Evolutionary conservation across 2,329 filamentous ascomycete species (phyloP), one percentile per base, ranked within the genome.

Genomic region (Aureobasidium subglaciale): DNA sequence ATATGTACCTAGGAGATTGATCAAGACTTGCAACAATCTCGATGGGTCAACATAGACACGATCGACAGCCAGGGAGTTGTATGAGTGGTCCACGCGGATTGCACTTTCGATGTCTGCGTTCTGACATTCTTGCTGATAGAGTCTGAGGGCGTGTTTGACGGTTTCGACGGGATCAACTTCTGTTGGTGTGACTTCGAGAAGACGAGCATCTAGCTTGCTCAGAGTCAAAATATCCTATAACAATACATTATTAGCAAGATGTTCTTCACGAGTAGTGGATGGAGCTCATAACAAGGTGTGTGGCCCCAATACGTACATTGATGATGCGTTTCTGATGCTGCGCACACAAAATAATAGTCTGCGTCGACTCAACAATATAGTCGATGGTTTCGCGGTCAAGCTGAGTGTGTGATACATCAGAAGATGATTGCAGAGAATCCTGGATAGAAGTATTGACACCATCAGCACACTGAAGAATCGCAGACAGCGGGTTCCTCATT

Each of bases 81-180:
- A 85, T 0, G 83, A 84, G 13, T 75, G 63, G 59, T 84, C 80
- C 5, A 86, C 73, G 2, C 75, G 70, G 60, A 86, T 81, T 15
- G 76, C 74, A 57, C 88, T 75, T 18, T 79, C 70, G 49, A 89
- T 86, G 30, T 81, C 78, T 1, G 82, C 79, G 20, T 80, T 83
- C 30, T 82, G 79, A 2, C 86, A 75, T 65, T 89, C 85, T 2
- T 83, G 81, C 58, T 87, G 83, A 59, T 88, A 88, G 77, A 90
- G 88, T 63, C 84, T 86, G n/a, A 89, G 67, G 0, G 84, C 80
- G 18, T 79, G 78, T 43, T 80, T 75, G 2, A 87, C 77, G 41
- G 88, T 78, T 15, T 75, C 73, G 41, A 85, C 73, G 0, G 85
- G 84, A 59, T 86, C 79, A 2, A 82, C 79, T 5, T 81, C 81